Evolutionary conservation across 2,329 filamentous ascomycete genomes (phyloP).

Genomic region (Aspergillus fumigatiaffinis): DNA sequence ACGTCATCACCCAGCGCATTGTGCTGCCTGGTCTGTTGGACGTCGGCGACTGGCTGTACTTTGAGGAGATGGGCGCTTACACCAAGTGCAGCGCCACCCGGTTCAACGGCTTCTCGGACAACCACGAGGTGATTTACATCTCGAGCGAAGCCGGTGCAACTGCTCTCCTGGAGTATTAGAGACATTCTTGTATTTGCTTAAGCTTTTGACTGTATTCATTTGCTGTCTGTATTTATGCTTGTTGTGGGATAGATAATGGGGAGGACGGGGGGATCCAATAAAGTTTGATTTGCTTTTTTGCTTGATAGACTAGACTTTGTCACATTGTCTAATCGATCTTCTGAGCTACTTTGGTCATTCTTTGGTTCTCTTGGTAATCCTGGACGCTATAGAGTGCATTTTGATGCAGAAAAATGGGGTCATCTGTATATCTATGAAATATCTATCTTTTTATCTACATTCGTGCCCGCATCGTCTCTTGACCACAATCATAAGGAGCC

Average conservation of each 20-base stretch:
- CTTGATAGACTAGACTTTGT: constrained; percentile 5
- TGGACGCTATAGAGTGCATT: background rate
- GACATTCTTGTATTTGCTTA: background rate
- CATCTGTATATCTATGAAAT: background rate
- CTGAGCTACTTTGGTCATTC: background rate
- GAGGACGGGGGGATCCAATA: background rate
- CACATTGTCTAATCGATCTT: background rate
- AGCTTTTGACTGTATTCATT: background rate
- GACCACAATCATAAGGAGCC: constrained; percentile 8
- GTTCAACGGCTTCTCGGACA: constrained; percentile 95
- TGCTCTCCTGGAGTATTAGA: constrained; percentile 59
- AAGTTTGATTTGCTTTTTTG: constrained; percentile 3
- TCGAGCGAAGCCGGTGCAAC: constrained; percentile 86
- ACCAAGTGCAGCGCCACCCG: constrained; percentile 96
- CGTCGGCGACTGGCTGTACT: constrained; percentile 97
- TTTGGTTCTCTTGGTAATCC: background rate
- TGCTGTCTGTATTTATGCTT: constrained; percentile 2
- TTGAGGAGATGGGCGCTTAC: constrained; percentile 98
- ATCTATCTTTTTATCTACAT: background rate
- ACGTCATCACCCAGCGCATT: constrained; percentile 82
- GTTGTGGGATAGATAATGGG: constrained; percentile 2
- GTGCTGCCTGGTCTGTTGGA: constrained; percentile 73
- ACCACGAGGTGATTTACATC: constrained; percentile 90
- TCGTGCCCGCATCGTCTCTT: background rate
- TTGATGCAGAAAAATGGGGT: background rate